These are phyloP conservation scores for Pseudovirgaria hyperparasitica DNA, from an alignment of 2,329 filamentous ascomycete species.

Conservation along the genomic window DNA sequence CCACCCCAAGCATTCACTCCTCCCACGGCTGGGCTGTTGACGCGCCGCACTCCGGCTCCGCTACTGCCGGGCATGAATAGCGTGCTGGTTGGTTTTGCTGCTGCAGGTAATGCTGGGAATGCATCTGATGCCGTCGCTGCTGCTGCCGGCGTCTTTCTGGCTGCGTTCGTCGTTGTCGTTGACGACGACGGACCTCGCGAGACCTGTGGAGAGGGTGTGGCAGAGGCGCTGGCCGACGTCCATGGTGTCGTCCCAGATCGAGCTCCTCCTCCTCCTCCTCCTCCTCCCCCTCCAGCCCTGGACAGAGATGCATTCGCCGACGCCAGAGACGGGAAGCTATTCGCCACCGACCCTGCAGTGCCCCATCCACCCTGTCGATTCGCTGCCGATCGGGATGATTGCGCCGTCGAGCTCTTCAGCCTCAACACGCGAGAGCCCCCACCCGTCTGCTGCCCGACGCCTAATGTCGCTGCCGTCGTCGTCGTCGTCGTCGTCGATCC, in stretches of 20 bases:
- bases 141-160: slow-evolving; percentile 7
- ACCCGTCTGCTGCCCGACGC: slow-evolving; percentile 30
- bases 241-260: slow-evolving; percentile 24
- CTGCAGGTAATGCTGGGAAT: slow-evolving; percentile 73
- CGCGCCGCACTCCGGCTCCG: slow-evolving; percentile 30
- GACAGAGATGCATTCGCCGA: slow-evolving; percentile 10
- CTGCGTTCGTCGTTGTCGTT: slow-evolving; percentile 12
- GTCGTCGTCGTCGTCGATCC: slow-evolving; percentile 55
- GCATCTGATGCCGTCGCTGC: slow-evolving; percentile 37
- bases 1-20: slow-evolving; percentile 28
- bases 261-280: slow-evolving; percentile 12
- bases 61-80: slow-evolving; percentile 38
- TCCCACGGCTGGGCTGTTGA: slow-evolving; percentile 26
- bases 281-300: slow-evolving; percentile 8
- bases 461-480: slow-evolving; percentile 28
- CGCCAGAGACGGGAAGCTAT: slow-evolving; percentile 19
- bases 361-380: slow-evolving; percentile 46
- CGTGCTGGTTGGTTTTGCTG: slow-evolving; percentile 53
- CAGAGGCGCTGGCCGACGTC: slow-evolving; percentile 21
- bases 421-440: slow-evolving; percentile 52
- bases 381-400: slow-evolving; percentile 50
- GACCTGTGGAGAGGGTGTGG: slow-evolving; percentile 21
- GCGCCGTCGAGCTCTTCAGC: slow-evolving; percentile 56
- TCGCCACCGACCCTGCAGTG: slow-evolving; percentile 24
- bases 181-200: slow-evolving; percentile 14